Evolutionary conservation across 148 eudicot species (phyloP).

Genomic region (Amaranthus cruentus): DNA sequence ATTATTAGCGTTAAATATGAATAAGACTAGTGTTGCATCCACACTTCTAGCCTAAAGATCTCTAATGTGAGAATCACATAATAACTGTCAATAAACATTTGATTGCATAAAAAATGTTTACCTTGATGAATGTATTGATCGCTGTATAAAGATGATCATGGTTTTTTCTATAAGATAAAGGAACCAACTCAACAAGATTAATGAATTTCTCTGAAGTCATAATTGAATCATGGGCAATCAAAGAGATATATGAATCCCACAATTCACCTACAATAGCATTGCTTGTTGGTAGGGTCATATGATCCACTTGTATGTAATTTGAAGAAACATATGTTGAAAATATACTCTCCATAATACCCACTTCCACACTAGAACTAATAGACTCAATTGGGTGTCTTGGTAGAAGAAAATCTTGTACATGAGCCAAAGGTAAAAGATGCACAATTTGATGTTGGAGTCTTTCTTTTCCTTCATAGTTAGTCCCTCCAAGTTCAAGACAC

Average conservation of each 20-base stretch:
- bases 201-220: conserved; percentile 45
- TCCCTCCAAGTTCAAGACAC: conserved; percentile 46
- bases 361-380: conserved; percentile 35
- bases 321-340: conserved; percentile 45
- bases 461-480: conserved; percentile 21
- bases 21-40: too few species aligned
- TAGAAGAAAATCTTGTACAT: conserved; percentile 61
- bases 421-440: conserved; percentile 53
- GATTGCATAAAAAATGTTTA: conserved; percentile 21
- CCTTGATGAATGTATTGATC: conserved; percentile 53
- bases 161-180: conserved; percentile 50
- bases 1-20: too few species aligned
- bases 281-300: conserved; percentile 28
- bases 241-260: conserved; percentile 71
- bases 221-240: conserved; percentile 42
- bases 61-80: too few species aligned
- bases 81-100: too few species aligned
- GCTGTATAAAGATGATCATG: conserved; percentile 84
- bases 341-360: conserved; percentile 54
- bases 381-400: conserved; percentile 24
- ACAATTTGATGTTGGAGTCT: conserved; percentile 57
- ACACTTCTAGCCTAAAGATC: too few species aligned
- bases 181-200: conserved; percentile 64
- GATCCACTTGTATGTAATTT: conserved; percentile 29
- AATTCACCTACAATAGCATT: conserved; percentile 56